Percentiles rank a stretch among this genome's conserved stretches.
phyloP scores from a whole-genome alignment of 345 rosid species.

The Nasturtium officinale region DNA sequence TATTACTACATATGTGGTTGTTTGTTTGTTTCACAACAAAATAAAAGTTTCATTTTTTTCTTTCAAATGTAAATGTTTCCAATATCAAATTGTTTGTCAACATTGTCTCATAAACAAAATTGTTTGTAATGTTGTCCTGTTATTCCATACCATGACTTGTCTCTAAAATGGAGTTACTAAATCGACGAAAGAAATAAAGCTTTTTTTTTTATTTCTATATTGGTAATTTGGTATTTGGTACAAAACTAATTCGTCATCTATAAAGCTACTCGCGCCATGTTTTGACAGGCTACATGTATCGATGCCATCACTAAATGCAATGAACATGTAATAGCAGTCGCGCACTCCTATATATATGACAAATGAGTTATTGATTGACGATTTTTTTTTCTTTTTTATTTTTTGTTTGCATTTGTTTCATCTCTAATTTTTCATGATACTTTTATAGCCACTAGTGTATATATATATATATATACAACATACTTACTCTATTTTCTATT shows the following conservation, averaged over 20 bases:
- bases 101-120: background rate
- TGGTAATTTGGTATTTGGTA: too few species aligned
- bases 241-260: background rate
- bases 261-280: too few species aligned
- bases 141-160: background rate
- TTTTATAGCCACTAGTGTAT: too few species aligned
- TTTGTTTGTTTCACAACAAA: conserved; percentile 31
- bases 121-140: conserved; percentile 12
- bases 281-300: too few species aligned
- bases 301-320: background rate
- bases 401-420: too few species aligned
- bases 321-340: background rate
- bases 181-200: background rate
- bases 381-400: too few species aligned
- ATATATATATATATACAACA: too few species aligned
- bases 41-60: conserved; percentile 17
- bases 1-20: conserved; percentile 4
- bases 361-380: background rate
- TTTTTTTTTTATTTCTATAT: too few species aligned
- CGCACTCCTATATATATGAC: background rate
- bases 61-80: conserved; percentile 26
- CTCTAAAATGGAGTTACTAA: background rate
- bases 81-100: conserved; percentile 12
- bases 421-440: too few species aligned
- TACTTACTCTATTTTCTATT: too few species aligned